phyloP scores from a whole-genome alignment of 2,329 filamentous ascomycete species.

The Cercospora sp. region DNA sequence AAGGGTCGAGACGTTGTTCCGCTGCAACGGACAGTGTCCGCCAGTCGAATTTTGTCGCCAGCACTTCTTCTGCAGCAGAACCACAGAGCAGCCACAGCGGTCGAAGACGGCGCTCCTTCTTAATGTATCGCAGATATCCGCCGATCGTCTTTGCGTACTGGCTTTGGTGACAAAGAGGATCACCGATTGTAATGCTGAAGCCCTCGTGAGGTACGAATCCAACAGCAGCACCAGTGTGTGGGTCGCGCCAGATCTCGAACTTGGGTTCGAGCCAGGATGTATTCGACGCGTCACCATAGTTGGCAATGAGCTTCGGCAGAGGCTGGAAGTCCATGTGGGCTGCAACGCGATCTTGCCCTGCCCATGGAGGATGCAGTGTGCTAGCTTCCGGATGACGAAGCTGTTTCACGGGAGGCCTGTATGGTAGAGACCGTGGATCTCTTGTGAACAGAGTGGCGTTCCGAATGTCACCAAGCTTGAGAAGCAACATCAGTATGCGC shows the following conservation, averaged over 20 bases:
- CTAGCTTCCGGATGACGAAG: slow-evolving; percentile 87
- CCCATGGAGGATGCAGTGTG: slow-evolving; percentile 70
- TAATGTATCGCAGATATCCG: slow-evolving; percentile 73
- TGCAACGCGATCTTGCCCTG: slow-evolving; percentile 49
- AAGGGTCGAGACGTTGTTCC: slow-evolving; percentile 80
- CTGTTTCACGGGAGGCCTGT: slow-evolving; percentile 59
- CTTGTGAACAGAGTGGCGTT: slow-evolving; percentile 84
- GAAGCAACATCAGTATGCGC: slow-evolving; percentile 80
- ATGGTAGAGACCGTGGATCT: slow-evolving; percentile 82
- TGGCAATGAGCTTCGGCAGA: slow-evolving; percentile 84
- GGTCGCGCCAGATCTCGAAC: slow-evolving; percentile 84
- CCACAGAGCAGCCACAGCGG: slow-evolving; percentile 91
- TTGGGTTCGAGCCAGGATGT: slow-evolving; percentile 91
- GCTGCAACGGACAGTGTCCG: slow-evolving; percentile 83
- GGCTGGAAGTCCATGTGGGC: slow-evolving; percentile 63
- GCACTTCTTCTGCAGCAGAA: slow-evolving; percentile 71
- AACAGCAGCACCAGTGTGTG: slow-evolving; percentile 74
- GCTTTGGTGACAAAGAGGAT: slow-evolving; percentile 77
- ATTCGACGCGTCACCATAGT: slow-evolving; percentile 92
- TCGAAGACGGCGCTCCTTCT: slow-evolving; percentile 68
- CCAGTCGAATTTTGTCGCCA: slow-evolving; percentile 80
- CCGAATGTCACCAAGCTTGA: slow-evolving; percentile 85
- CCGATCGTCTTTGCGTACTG: slow-evolving; percentile 74
- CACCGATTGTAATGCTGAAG: slow-evolving; percentile 80
- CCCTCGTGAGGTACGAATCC: slow-evolving; percentile 77